These are phyloP conservation scores for Peziza echinospora DNA, from an alignment of 495 filamentous ascomycete species.

Conservation along the genomic window DNA sequence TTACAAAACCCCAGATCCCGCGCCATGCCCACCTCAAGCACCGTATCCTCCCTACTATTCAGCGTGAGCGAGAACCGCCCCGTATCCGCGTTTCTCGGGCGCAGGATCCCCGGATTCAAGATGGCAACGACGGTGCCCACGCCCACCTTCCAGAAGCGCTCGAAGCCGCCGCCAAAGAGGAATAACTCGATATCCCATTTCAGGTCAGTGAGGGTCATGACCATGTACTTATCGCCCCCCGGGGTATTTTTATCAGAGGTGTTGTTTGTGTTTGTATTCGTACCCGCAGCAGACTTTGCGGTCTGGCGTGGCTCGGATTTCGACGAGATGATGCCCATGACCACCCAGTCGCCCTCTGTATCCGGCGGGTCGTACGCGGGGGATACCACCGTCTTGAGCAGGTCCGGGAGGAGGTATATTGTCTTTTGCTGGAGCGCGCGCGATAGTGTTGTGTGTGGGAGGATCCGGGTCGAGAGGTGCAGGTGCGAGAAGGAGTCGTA, in stretches of 20 bases:
- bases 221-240: conserved; percentile 67
- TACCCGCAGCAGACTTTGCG: conserved; percentile 8
- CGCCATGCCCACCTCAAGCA: conserved; percentile 71
- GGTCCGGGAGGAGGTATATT: conserved; percentile 54
- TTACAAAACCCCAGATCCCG: conserved; percentile 83
- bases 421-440: conserved; percentile 57
- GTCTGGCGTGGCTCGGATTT: conserved; percentile 39
- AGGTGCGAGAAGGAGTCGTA: conserved; percentile 75
- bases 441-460: conserved; percentile 56
- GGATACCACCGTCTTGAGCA: conserved; percentile 57
- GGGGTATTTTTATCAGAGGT: conserved; percentile 19
- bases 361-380: conserved; percentile 74
- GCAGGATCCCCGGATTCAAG: conserved; percentile 80
- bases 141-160: conserved; percentile 71
- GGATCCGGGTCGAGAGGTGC: conserved; percentile 66
- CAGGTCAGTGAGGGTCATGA: conserved; percentile 64
- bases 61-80: conserved; percentile 67
- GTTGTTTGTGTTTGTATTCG: conserved; percentile 25
- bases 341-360: conserved; percentile 63
- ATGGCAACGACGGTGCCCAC: conserved; percentile 77
- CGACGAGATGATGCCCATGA: conserved; percentile 65
- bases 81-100: conserved; percentile 50
- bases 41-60: conserved; percentile 59
- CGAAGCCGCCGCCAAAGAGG: conserved; percentile 77
- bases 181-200: conserved; percentile 82